These are phyloP conservation scores for Rhynchospora tenuis DNA, from an alignment of 176 grass and related monocot species.

Conservation along the genomic window DNA sequence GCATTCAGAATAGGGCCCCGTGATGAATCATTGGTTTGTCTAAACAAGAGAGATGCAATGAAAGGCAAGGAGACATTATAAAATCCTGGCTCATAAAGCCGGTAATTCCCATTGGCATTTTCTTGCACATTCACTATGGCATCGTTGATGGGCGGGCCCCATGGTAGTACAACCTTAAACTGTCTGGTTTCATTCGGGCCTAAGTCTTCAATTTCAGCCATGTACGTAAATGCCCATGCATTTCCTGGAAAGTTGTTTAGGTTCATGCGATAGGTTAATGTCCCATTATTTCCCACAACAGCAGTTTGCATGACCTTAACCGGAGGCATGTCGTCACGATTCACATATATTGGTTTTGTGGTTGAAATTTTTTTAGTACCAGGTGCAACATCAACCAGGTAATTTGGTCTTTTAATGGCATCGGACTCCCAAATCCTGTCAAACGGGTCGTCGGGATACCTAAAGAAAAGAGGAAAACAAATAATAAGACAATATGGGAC, in stretches of 20 bases:
- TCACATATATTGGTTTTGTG: constrained; percentile 45
- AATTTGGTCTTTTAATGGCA: constrained; percentile 57
- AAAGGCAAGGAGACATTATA: constrained; percentile 59
- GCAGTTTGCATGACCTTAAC: constrained; percentile 96
- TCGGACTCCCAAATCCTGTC: constrained; percentile 98
- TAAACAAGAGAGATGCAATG: constrained; percentile 64
- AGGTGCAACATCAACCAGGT: constrained; percentile 76
- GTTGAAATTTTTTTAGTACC: constrained; percentile 77
- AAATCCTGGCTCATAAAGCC: constrained; percentile 74
- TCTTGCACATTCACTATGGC: constrained; percentile 72
- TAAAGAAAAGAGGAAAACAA: constrained; percentile 24
- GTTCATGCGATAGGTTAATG: constrained; percentile 67
- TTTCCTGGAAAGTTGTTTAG: constrained; percentile 76
- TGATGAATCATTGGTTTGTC: constrained; percentile 76
- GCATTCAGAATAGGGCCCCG: constrained; percentile 89
- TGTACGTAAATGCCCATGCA: constrained; percentile 75
- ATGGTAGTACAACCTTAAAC: constrained; percentile 72
- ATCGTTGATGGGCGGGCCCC: constrained; percentile 55
- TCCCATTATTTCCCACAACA: constrained; percentile 78
- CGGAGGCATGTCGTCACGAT: constrained; percentile 44
- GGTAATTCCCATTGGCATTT: constrained; percentile 75
- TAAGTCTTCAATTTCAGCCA: constrained; percentile 91
- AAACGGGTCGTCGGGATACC: constrained; percentile 92
- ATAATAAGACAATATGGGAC: background rate
- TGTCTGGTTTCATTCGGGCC: constrained; percentile 60